phyloP scores from a whole-genome alignment of 1,284 basidiomycete species.

The Boletus holoroseus region DNA sequence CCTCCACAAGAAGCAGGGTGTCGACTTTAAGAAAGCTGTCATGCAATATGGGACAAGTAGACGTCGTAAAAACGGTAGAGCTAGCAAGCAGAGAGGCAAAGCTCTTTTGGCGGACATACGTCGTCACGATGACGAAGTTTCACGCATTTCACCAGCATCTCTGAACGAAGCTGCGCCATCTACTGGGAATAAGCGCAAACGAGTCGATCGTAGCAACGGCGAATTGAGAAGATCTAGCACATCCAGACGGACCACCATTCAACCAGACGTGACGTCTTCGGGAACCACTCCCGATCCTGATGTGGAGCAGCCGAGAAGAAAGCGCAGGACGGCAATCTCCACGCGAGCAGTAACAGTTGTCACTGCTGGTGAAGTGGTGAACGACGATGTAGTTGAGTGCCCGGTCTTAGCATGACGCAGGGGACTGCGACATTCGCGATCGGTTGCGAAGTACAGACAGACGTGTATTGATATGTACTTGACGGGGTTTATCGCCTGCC shows the following conservation, averaged over 20 bases:
- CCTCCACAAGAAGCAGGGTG: slow-evolving; percentile 83
- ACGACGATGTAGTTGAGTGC: slow-evolving; percentile 34
- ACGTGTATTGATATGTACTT: slow-evolving; percentile 25
- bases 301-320: slow-evolving; percentile 46
- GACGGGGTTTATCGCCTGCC: slow-evolving; percentile 52
- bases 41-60: slow-evolving; percentile 60
- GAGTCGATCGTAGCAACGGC: slow-evolving; percentile 30
- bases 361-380: slow-evolving; percentile 35
- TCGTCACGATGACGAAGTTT: slow-evolving; percentile 68
- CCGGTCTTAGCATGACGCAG: slow-evolving; percentile 21
- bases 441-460: slow-evolving; percentile 10
- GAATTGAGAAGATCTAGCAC: slow-evolving; percentile 32
- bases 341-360: slow-evolving; percentile 34
- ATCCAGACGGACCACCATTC: slow-evolving; percentile 37
- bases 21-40: slow-evolving; percentile 80
- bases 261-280: slow-evolving; percentile 41
- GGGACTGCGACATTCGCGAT: not conserved
- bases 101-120: slow-evolving; percentile 74
- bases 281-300: slow-evolving; percentile 61
- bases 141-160: slow-evolving; percentile 33
- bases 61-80: slow-evolving; percentile 52
- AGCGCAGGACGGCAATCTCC: slow-evolving; percentile 33
- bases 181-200: slow-evolving; percentile 31
- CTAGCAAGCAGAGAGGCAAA: slow-evolving; percentile 70
- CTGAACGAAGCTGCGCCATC: slow-evolving; percentile 31